Conservation (phyloP, 2,329 filamentous ascomycete species). For the Remersonia thermophila region DNA sequence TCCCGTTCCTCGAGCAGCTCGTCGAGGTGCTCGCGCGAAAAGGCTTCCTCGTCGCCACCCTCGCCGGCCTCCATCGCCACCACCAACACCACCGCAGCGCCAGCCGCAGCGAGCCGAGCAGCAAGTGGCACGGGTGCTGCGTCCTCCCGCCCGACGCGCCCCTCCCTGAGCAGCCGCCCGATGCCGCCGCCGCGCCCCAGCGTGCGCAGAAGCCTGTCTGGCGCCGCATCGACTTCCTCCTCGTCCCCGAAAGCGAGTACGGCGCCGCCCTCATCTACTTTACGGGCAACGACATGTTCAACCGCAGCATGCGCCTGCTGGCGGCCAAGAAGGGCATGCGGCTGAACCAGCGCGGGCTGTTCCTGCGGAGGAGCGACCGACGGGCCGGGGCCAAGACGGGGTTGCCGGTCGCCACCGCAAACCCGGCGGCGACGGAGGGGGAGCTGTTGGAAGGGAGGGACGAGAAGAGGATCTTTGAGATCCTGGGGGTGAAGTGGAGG, state of each 20-base stretch:
- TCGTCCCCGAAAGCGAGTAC: conserved; percentile 67
- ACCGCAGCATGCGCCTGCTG: conserved; percentile 64
- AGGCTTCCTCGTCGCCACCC: conserved; percentile 56
- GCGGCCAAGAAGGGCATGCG: conserved; percentile 72
- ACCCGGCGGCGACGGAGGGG: conserved; percentile 54
- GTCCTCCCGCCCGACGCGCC: conserved; percentile 41
- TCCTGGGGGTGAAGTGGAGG: conserved; percentile 74
- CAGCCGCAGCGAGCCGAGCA: conserved; percentile 39
- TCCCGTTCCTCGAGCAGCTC: conserved; percentile 49
- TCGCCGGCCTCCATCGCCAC: conserved; percentile 40
- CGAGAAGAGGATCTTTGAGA: conserved; percentile 71
- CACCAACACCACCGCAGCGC: conserved; percentile 18
- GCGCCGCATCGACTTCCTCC: conserved; percentile 73
- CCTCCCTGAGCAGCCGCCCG: too few species aligned
- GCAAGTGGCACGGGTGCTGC: conserved; percentile 84
- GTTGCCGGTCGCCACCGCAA: conserved; percentile 46
- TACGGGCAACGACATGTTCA: conserved; percentile 91
- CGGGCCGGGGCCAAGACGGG: conserved; percentile 29
- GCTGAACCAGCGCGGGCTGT: conserved; percentile 74
- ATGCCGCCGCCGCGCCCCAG: too few species aligned
- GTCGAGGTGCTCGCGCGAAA: conserved; percentile 46
- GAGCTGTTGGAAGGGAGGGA: conserved; percentile 59
- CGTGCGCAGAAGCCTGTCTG: too few species aligned
- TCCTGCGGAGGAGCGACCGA: conserved; percentile 18
- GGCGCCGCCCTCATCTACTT: conserved; percentile 90